A percentile compares a stretch with the other conserved stretches of the same genome.
phyloP scores from a whole-genome alignment of 2,329 filamentous ascomycete species.

The Cladosporium sp. region DNA sequence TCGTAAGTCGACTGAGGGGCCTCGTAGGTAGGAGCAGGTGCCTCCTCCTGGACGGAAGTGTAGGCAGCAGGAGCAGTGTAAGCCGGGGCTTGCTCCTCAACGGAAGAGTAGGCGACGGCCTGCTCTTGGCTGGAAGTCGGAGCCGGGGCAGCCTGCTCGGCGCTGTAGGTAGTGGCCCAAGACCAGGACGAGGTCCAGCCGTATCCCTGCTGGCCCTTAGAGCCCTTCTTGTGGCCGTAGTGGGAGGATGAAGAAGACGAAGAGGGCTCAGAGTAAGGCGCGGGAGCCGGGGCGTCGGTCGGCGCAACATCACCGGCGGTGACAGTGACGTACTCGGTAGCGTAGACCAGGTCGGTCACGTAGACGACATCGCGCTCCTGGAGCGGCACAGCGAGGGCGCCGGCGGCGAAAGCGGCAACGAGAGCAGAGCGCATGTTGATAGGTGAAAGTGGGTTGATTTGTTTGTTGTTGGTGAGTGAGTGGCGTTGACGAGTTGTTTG shows the following conservation, averaged over 20 bases:
- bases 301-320: constrained; percentile 31
- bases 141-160: constrained; percentile 22
- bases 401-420: constrained; percentile 40
- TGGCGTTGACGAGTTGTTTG: constrained; percentile 18
- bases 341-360: constrained; percentile 36
- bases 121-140: constrained; percentile 11
- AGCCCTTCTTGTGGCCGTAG: constrained; percentile 28
- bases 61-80: constrained; percentile 7
- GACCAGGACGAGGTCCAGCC: constrained; percentile 17
- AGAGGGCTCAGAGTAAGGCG: neutral
- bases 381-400: constrained; percentile 40
- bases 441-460: constrained; percentile 27
- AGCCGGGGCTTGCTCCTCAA: constrained; percentile 23
- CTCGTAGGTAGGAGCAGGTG: constrained; percentile 10
- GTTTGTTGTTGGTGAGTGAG: constrained; percentile 23
- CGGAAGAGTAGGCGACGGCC: constrained; percentile 25
- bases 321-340: constrained; percentile 40
- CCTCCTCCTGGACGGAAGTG: constrained; percentile 13
- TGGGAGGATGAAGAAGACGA: constrained; percentile 18
- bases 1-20: constrained; percentile 18
- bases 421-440: constrained; percentile 40
- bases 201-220: neutral
- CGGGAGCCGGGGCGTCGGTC: constrained; percentile 23
- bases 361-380: constrained; percentile 34
- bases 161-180: constrained; percentile 19